Conservation (phyloP, 208 protist genomes). For the Leishmania arabica region DNA sequence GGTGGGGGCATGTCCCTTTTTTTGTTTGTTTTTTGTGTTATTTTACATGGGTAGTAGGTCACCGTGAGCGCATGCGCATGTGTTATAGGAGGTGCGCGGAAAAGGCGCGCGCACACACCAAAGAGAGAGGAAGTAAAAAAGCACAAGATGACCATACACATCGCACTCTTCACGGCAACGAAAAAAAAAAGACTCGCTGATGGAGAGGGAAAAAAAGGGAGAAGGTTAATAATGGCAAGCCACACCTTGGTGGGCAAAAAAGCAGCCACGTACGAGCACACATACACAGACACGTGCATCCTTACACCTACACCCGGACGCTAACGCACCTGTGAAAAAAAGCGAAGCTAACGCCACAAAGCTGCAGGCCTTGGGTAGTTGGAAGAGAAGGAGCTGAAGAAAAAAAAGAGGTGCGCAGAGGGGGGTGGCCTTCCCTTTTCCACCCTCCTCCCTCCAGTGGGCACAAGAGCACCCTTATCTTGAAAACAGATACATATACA, state of each 20-base stretch:
- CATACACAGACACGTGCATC: neutral
- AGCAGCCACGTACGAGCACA: neutral
- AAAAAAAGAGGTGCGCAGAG: neutral
- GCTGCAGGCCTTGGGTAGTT: neutral
- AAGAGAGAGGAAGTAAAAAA: neutral
- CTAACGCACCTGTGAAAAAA: neutral
- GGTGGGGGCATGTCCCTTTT: neutral
- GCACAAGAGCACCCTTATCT: neutral
- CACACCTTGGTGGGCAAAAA: neutral
- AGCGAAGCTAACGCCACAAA: neutral
- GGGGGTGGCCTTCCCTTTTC: neutral
- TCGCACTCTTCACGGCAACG: neutral
- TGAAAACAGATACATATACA: conserved; percentile 7
- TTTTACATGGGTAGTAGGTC: neutral
- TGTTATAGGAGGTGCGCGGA: neutral
- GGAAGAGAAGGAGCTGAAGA: neutral
- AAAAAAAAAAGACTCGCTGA: neutral
- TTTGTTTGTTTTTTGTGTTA: neutral
- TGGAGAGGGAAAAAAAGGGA: neutral
- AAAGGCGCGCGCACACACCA: neutral
- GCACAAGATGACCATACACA: neutral
- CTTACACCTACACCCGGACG: neutral
- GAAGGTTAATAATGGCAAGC: neutral
- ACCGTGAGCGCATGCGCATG: neutral
- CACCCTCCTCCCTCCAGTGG: neutral